These are phyloP conservation scores for Bothriochloa decipiens DNA, from an alignment of 176 grass and related monocot species.

Conservation along the genomic window DNA sequence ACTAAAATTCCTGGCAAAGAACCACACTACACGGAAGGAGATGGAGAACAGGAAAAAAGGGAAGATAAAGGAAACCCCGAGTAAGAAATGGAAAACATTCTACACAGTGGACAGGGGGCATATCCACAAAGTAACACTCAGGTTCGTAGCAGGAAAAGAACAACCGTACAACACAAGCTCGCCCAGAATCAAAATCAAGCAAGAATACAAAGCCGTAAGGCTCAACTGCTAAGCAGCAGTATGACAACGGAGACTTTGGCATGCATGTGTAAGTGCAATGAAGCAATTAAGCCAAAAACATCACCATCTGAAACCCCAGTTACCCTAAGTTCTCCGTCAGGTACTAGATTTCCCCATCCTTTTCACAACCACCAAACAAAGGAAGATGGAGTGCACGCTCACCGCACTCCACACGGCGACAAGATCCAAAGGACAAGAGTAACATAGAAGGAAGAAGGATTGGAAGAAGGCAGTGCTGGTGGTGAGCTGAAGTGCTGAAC, in stretches of 20 bases:
- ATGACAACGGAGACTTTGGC: not conserved
- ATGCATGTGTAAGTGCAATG: conserved; percentile 22
- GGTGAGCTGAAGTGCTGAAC: conserved; percentile 33
- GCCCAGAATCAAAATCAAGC: conserved; percentile 3
- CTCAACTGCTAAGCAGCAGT: not conserved
- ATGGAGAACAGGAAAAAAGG: not conserved
- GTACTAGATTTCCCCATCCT: conserved; percentile 50
- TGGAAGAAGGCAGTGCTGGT: conserved; percentile 16
- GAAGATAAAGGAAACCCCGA: not conserved
- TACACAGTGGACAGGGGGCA: not conserved
- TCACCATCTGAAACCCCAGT: conserved; percentile 40
- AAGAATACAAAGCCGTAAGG: not conserved
- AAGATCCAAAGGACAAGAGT: conserved; percentile 26
- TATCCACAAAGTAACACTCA: not conserved
- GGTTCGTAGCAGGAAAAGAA: conserved; percentile 9
- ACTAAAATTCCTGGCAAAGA: conserved; percentile 8
- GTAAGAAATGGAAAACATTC: not conserved
- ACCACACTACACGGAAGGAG: not conserved
- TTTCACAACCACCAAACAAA: conserved; percentile 55
- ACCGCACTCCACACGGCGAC: conserved; percentile 1
- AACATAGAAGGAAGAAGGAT: conserved; percentile 23
- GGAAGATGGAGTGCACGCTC: conserved; percentile 7
- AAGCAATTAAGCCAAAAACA: conserved; percentile 49
- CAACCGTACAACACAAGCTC: not conserved
- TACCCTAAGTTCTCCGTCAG: not conserved